These are phyloP conservation scores for Calendula officinalis DNA, from an alignment of 129 eudicot genomes.

Conservation along the genomic window DNA sequence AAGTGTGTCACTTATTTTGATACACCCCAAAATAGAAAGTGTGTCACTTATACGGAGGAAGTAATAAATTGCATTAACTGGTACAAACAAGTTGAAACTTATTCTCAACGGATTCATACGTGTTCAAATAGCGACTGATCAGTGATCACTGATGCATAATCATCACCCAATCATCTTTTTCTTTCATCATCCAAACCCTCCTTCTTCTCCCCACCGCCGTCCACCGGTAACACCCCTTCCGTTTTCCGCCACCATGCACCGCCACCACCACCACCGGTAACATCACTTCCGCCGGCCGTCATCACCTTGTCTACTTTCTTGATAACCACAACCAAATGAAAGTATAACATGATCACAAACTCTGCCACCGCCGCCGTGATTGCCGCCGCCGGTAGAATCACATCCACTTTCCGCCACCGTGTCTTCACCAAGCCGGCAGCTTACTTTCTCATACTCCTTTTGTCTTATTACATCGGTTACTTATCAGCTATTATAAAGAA, in stretches of 20 bases:
- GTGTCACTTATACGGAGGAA: too few relatives aligned
- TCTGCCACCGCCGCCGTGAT: background rate
- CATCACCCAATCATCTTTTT: conserved; percentile 28
- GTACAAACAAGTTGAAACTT: background rate
- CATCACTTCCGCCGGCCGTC: background rate
- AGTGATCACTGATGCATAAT: background rate
- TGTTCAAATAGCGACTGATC: conserved; percentile 5
- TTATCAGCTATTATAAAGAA: conserved; percentile 27
- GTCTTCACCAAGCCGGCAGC: conserved; percentile 33
- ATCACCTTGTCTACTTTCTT: background rate
- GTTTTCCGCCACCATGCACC: background rate
- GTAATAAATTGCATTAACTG: background rate
- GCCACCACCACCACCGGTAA: background rate
- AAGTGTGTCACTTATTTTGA: too few relatives aligned
- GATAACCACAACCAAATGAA: conserved; percentile 1
- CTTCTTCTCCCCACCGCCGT: background rate
- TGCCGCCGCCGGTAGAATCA: conserved; percentile 12
- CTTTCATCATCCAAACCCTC: background rate
- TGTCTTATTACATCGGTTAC: conserved; percentile 49
- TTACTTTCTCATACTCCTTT: conserved; percentile 38
- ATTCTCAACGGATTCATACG: background rate
- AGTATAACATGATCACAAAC: conserved; percentile 16
- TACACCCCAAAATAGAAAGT: too few relatives aligned
- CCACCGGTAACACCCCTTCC: background rate
- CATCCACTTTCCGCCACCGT: conserved; percentile 9